A percentile compares a stretch with the other conserved stretches of the same genome.
Conservation (phyloP, 805 yeast species). For the Blastobotrys mokoenaii region DNA sequence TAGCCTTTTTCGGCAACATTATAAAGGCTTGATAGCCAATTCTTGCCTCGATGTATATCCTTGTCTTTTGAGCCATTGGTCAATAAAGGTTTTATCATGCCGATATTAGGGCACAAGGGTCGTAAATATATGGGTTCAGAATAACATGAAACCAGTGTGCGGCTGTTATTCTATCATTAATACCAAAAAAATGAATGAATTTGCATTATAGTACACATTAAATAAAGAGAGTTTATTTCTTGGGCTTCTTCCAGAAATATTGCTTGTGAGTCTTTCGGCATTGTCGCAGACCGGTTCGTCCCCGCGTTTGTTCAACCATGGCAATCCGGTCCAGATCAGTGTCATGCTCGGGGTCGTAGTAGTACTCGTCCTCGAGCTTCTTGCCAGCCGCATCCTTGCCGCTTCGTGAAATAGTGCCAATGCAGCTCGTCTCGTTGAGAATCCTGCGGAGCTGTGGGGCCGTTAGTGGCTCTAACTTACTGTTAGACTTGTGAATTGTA, state of each 20-base stretch:
- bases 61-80: too few species aligned
- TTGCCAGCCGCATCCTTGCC: slow-evolving; percentile 98
- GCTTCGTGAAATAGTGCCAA: slow-evolving; percentile 81
- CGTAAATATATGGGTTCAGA: too few species aligned
- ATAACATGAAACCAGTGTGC: too few species aligned
- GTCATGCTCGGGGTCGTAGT: slow-evolving; percentile 81
- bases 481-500: slow-evolving; percentile 53
- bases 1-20: too few species aligned
- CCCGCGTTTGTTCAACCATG: slow-evolving; percentile 69
- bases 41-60: too few species aligned
- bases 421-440: slow-evolving; percentile 42
- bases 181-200: too few species aligned
- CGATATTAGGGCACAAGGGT: too few species aligned
- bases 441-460: slow-evolving; percentile 34
- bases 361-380: slow-evolving; percentile 87
- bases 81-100: too few species aligned
- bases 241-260: slow-evolving; percentile 24
- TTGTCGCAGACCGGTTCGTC: slow-evolving; percentile 71
- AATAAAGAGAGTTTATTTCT: background rate
- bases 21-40: too few species aligned
- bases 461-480: slow-evolving; percentile 34
- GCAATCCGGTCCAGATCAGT: slow-evolving; percentile 57
- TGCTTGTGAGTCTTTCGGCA: slow-evolving; percentile 94
- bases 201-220: too few species aligned
- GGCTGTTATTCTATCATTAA: too few species aligned